A percentile compares a stretch with the other conserved stretches of the same genome.
phyloP scores from a whole-genome alignment of 176 grass and related monocot species.

The Musa beccarii region DNA sequence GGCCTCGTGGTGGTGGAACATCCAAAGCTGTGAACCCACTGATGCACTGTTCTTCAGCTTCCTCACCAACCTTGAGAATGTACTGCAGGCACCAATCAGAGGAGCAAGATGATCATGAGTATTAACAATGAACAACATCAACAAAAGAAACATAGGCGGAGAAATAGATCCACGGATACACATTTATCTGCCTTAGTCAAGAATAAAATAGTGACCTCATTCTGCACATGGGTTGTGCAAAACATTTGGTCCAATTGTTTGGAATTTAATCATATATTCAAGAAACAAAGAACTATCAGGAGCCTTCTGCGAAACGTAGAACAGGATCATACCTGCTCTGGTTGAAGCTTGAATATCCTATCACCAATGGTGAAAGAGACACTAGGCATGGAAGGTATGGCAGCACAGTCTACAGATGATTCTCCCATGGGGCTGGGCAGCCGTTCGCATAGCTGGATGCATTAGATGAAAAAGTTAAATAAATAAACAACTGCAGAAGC shows the following conservation, averaged over 20 bases:
- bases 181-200: no score
- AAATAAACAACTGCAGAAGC: neutral
- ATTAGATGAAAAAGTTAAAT: neutral
- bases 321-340: conserved; percentile 43
- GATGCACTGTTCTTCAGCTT: conserved; percentile 65
- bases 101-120: neutral
- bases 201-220: no score
- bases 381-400: conserved; percentile 53
- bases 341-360: conserved; percentile 46
- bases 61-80: conserved; percentile 70
- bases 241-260: no score
- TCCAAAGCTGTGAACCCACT: conserved; percentile 88
- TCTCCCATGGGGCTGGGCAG: conserved; percentile 29
- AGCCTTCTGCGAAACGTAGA: neutral
- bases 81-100: conserved; percentile 40
- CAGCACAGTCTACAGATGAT: conserved; percentile 66
- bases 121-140: neutral
- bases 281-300: neutral
- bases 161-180: neutral
- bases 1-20: conserved; percentile 65
- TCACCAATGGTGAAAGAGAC: conserved; percentile 63
- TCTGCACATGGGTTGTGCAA: no score
- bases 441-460: conserved; percentile 11
- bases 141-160: neutral
- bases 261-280: neutral